Percentiles rank a stretch among this genome's conserved stretches.
Evolutionary conservation across 2,329 filamentous ascomycete genomes (phyloP).

Genomic region (Acarospora socialis): DNA sequence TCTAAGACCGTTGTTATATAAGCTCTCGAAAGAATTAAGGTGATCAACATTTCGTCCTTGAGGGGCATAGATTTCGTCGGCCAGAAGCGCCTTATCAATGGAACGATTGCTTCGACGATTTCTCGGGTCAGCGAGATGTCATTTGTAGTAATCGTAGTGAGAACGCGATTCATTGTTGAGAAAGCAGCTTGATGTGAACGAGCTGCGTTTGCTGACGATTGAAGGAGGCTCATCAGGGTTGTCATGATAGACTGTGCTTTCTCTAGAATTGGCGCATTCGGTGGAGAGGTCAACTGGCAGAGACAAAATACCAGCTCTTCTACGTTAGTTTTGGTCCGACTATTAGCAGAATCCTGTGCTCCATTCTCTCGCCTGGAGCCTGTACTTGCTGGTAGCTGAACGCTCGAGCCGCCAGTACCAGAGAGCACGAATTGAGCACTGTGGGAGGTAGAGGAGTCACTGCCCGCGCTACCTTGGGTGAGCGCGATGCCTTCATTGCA

Average conservation of each 20-base stretch:
- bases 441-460: constrained; percentile 1
- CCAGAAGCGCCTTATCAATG: constrained; percentile 66
- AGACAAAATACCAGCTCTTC: constrained; percentile 53
- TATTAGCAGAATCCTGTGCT: too few relatives aligned
- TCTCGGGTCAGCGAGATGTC: constrained; percentile 47
- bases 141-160: constrained; percentile 54
- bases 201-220: constrained; percentile 43
- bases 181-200: constrained; percentile 60
- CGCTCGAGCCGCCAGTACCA: constrained; percentile 16
- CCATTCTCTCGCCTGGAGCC: too few relatives aligned
- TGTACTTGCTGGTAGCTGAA: too few relatives aligned
- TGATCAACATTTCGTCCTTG: constrained; percentile 64
- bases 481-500: constrained; percentile 45
- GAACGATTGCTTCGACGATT: constrained; percentile 48
- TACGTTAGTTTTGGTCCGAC: too few relatives aligned
- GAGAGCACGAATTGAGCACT: constrained; percentile 31
- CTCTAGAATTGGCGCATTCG: constrained; percentile 52
- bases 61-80: constrained; percentile 51
- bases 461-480: constrained; percentile 6
- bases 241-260: constrained; percentile 42
- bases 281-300: constrained; percentile 45
- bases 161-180: constrained; percentile 56
- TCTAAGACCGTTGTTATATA: constrained; percentile 34
- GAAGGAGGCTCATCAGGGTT: constrained; percentile 47
- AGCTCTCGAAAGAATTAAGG: constrained; percentile 52